These are phyloP conservation scores for Trypanosoma platydactyli DNA, from an alignment of 208 protist genomes.

Conservation along the genomic window DNA sequence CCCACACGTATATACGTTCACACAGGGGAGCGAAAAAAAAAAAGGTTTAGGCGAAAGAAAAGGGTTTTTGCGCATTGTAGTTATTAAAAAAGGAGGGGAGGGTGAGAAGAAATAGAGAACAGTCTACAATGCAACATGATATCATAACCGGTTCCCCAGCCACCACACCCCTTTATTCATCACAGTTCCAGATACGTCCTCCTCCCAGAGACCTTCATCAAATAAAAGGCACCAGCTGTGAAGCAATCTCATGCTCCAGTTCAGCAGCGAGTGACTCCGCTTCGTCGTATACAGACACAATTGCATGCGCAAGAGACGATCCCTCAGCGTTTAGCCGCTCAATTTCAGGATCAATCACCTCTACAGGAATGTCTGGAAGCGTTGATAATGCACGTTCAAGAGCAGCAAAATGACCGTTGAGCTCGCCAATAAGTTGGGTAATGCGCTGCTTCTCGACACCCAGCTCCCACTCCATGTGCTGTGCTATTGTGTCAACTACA, in stretches of 20 bases:
- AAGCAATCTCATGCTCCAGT: conserved; percentile 54
- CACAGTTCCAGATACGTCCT: background rate
- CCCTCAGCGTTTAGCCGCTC: conserved; percentile 50
- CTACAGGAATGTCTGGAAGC: conserved; percentile 66
- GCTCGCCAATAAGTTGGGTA: conserved; percentile 21
- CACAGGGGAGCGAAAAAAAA: too few relatives aligned
- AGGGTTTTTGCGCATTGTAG: background rate
- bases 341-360: conserved; percentile 63
- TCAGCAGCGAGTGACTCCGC: conserved; percentile 44
- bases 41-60: background rate
- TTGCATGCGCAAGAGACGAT: conserved; percentile 44
- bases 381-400: conserved; percentile 44
- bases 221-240: conserved; percentile 40
- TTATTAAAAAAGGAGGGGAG: conserved; percentile 7
- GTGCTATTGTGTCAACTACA: conserved; percentile 31
- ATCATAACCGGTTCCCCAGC: background rate
- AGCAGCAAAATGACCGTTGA: conserved; percentile 35
- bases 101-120: background rate
- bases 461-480: conserved; percentile 73
- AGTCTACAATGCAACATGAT: background rate
- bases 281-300: conserved; percentile 75
- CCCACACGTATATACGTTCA: background rate
- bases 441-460: conserved; percentile 55
- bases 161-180: background rate
- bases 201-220: background rate